Evolutionary conservation across 108 stramenopile genomes (phyloP).

Genomic region (Cyclotella distinguenda): DNA sequence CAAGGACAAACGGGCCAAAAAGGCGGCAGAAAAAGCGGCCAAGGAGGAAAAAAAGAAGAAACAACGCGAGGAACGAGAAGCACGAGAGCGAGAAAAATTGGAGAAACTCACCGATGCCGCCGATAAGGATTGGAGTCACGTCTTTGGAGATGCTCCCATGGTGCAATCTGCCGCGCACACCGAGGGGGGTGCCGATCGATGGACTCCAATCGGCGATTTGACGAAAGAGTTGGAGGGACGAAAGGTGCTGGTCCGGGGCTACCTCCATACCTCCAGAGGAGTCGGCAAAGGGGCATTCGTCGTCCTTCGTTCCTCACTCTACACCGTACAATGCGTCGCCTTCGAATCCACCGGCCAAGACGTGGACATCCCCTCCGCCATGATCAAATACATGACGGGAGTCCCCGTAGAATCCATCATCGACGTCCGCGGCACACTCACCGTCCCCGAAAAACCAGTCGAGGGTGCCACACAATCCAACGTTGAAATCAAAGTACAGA

Average conservation of each 20-base stretch:
- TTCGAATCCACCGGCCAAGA: constrained; percentile 60
- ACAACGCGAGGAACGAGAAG: constrained; percentile 79
- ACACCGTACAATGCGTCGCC: constrained; percentile 93
- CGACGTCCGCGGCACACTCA: constrained; percentile 86
- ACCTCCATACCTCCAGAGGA: constrained; percentile 76
- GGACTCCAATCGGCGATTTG: constrained; percentile 82
- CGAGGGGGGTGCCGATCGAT: constrained; percentile 52
- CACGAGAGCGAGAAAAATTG: constrained; percentile 79
- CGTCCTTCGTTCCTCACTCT: constrained; percentile 87
- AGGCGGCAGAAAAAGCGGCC: constrained; percentile 76
- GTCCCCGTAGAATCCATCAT: constrained; percentile 92
- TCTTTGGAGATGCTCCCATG: constrained; percentile 90
- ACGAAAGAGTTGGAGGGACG: constrained; percentile 73
- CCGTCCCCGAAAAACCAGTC: constrained; percentile 79
- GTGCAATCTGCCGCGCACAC: constrained; percentile 62
- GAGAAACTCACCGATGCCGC: constrained; percentile 71
- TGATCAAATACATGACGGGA: constrained; percentile 95
- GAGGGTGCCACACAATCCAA: constrained; percentile 90
- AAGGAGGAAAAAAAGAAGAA: constrained; percentile 88
- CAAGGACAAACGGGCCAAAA: constrained; percentile 76
- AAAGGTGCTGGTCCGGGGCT: constrained; percentile 85
- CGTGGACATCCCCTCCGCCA: constrained; percentile 61
- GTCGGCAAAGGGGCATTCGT: constrained; percentile 97
- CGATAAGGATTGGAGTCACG: constrained; percentile 60
- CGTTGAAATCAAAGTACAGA: constrained; percentile 89